Evolutionary conservation across 305 asterid genomes (phyloP), one percentile per base, ranked within the genome.

Genomic region (Stenogyne calaminthoides): DNA sequence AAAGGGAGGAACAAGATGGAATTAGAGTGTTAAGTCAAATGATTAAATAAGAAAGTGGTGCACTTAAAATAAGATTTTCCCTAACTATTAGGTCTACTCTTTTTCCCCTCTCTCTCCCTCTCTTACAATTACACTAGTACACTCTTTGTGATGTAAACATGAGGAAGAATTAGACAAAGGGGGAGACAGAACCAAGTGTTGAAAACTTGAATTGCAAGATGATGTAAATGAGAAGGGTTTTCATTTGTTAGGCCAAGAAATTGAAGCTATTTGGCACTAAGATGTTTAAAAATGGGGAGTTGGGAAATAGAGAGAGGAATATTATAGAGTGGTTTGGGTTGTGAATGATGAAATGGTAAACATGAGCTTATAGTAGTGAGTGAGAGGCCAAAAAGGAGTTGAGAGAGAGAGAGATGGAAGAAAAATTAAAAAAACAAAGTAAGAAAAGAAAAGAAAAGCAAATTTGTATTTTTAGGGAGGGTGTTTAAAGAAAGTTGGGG

Each of bases 261-360:
- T 9, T n/a, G 65, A 64, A 34, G 55, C 7, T 37, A 27, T 79
- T 67, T 78, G 76, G 65, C 46, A 58, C 72, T 76, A 75, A 60
- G 70, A 49, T 49, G 39, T 27, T 51, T 2, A 57, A 51, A 22
- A 14, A 52, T 52, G 57, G 63, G 71, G 71, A 22, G 65, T 15
- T 42, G 71, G 22, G 73, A 59, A 82, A 52, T 40, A 64, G 71
- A 65, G 58, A 67, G 51, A 20, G 61, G 19, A 18, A 19, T 57
- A 40, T 66, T 22, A 0, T 1, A 1, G 2, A 29, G 71, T 5
- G 73, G 3, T 76, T 79, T 74, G 81, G 12, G 78, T 18, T 61
- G 70, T 77, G 83, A 80, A 69, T 83, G 83, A 76, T 83, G 83
- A 76, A 76, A 78, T 75, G 65, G 76, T 80, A 80, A 80, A 76